Percentiles rank a stretch among this genome's conserved stretches.
phyloP scores from a whole-genome alignment of 2,329 filamentous ascomycete genomes.

The Xylaria sp. region DNA sequence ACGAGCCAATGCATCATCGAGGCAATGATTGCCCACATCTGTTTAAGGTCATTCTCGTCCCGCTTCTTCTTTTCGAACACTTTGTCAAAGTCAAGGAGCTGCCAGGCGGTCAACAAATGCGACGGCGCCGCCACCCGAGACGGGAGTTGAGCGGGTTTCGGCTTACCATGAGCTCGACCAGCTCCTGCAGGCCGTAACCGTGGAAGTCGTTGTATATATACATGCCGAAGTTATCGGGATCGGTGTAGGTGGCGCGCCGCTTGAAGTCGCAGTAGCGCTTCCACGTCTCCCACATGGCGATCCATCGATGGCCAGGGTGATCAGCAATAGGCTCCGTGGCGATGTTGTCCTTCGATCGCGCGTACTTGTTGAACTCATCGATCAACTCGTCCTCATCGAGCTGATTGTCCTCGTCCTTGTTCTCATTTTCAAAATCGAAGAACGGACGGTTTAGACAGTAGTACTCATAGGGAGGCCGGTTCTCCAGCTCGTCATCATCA shows the following conservation, averaged over 20 bases:
- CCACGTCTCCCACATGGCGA: slow-evolving; percentile 29
- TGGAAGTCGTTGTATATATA: slow-evolving; percentile 36
- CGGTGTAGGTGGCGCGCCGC: slow-evolving; percentile 21
- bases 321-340: slow-evolving; percentile 19
- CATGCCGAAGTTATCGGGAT: slow-evolving; percentile 36
- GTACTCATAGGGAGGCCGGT: slow-evolving; percentile 23
- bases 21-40: slow-evolving; percentile 29
- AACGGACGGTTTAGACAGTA: slow-evolving; percentile 26
- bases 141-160: background rate
- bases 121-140: background rate
- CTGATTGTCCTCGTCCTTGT: slow-evolving; percentile 26
- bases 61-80: slow-evolving; percentile 27
- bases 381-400: slow-evolving; percentile 26
- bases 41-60: slow-evolving; percentile 21
- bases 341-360: slow-evolving; percentile 11
- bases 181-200: slow-evolving; percentile 34
- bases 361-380: slow-evolving; percentile 16
- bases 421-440: slow-evolving; percentile 30
- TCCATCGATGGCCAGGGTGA: slow-evolving; percentile 21
- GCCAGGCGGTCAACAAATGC: background rate
- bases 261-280: slow-evolving; percentile 21
- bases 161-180: slow-evolving; percentile 36
- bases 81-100: slow-evolving; percentile 26
- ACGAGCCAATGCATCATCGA: slow-evolving; percentile 25
- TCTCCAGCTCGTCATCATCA: slow-evolving; percentile 11